Conservation (phyloP, 2,329 filamentous ascomycete species). For the Rhynchosporium agropyri region DNA sequence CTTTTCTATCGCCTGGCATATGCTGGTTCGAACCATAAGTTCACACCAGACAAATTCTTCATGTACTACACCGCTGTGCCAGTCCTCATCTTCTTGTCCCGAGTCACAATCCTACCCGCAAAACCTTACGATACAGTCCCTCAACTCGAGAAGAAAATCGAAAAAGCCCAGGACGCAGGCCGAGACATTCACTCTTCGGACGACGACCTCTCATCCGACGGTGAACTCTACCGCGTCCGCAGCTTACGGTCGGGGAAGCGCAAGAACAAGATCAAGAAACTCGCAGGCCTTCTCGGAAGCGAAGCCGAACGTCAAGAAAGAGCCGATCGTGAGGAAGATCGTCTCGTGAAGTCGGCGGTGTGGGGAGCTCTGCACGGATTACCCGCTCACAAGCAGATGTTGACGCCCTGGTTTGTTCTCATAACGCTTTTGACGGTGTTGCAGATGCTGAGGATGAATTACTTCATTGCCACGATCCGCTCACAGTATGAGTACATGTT, state of each 20-base stretch:
- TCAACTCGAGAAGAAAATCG: constrained; percentile 21
- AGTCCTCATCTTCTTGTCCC: constrained; percentile 14
- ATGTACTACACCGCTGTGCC: constrained; percentile 19
- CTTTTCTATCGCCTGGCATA: constrained; percentile 23
- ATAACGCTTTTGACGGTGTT: constrained; percentile 21
- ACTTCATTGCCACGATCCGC: constrained; percentile 23
- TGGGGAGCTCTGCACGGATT: constrained; percentile 22
- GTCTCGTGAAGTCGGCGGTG: constrained; percentile 14
- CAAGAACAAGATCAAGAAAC: constrained; percentile 20
- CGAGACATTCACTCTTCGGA: constrained; percentile 21
- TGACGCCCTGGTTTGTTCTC: constrained; percentile 23
- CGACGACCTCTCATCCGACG: constrained; percentile 19
- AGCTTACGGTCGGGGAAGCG: constrained; percentile 8
- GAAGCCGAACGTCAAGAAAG: constrained; percentile 19
- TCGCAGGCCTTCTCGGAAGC: constrained; percentile 17
- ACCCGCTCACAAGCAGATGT: constrained; percentile 23
- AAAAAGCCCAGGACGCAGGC: constrained; percentile 14
- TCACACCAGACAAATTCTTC: constrained; percentile 22
- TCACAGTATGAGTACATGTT: constrained; percentile 23
- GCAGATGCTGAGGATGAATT: constrained; percentile 24
- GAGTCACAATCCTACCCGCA: constrained; percentile 12
- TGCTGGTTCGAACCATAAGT: constrained; percentile 14
- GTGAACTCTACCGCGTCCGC: constrained; percentile 17
- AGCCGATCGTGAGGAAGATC: constrained; percentile 19
- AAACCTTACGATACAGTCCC: constrained; percentile 20